Evolutionary conservation across 768 basidiomycete species (phyloP), one percentile per base, ranked within the genome.

Genomic region (Punctularia strigosozonata): DNA sequence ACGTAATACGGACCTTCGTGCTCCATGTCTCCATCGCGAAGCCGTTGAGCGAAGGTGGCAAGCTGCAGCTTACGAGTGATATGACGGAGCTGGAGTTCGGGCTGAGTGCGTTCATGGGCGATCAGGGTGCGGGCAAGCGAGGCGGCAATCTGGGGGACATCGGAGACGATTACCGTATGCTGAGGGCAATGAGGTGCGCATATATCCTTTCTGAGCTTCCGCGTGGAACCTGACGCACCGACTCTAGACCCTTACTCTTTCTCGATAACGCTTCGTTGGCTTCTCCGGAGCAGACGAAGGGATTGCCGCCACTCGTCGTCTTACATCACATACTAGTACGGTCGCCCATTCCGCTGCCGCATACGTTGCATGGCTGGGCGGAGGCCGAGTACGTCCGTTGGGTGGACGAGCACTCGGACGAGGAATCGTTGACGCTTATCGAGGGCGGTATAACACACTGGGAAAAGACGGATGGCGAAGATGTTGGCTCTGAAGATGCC

Each of bases 81-180:
- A 94, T 97, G 90, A 85, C 92, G 1, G 86, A 90, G 55, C 69
- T 98, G 43, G 95, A 99, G 62, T 95, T 98, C 55, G 79, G 86
- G 0, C 56, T 99, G 39, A 83, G 78, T 49, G 74, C 84, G 3
- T 86, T 97, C 55, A 65, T 80, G 62, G 65, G 63, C 2, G 76
- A 78, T 40, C 66, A 68, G 36, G 54, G 63, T 2, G 70, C 73
- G 44, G 66, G 64, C 41, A 75, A 77, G 49, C 73, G 79, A 4
- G 73, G 76, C 1, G 70, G 73, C 8, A 75, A 73, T 48, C 63
- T 94, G 30, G 83, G 85, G 44, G 69, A 61, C 13, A 70, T 91
- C 6, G 91, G 89, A 0, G 85, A 84, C 15, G 91, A 95, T 45
- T 98, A 98, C 60, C 73, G 74, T 23, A 74, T 77, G 1, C 61